Evolutionary conservation across 108 stramenopile species (phyloP).

Genomic region (Licmophora abbreviata): DNA sequence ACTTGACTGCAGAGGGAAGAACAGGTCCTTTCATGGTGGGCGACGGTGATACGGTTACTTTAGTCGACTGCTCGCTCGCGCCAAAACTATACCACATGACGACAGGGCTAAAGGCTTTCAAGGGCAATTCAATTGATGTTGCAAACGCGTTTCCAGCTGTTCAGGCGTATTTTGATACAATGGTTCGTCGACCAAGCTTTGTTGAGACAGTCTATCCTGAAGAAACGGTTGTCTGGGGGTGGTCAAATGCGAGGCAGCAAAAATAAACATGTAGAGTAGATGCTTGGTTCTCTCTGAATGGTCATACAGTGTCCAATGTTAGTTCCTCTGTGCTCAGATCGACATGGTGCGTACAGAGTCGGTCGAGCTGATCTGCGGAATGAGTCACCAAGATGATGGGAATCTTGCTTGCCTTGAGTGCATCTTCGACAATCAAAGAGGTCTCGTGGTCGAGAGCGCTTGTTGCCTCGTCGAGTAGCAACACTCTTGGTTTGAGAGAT

Average conservation of each 20-base stretch:
- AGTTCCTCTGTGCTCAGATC: too few species aligned
- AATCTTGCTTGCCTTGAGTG: background rate
- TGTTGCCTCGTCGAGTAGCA: constrained; percentile 67
- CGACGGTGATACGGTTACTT: constrained; percentile 42
- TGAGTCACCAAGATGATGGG: background rate
- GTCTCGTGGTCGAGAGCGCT: constrained; percentile 44
- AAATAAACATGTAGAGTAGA: too few species aligned
- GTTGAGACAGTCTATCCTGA: constrained; percentile 49
- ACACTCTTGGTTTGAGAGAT: constrained; percentile 35
- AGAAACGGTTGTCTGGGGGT: constrained; percentile 76
- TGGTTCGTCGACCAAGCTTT: constrained; percentile 55
- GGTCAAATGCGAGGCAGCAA: constrained; percentile 44
- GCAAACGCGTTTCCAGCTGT: constrained; percentile 38
- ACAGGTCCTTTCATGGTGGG: constrained; percentile 44
- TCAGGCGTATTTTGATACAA: constrained; percentile 44
- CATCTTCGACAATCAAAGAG: constrained; percentile 14
- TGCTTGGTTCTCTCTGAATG: too few species aligned
- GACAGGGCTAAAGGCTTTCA: constrained; percentile 48
- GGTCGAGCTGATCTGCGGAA: background rate
- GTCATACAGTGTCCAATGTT: too few species aligned
- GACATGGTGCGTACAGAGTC: background rate
- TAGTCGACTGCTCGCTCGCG: constrained; percentile 64
- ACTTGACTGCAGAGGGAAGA: constrained; percentile 21
- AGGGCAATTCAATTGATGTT: constrained; percentile 38
- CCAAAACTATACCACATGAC: constrained; percentile 76